phyloP scores from a whole-genome alignment of 1,284 basidiomycete genomes.

The Trametes polyzona region DNA sequence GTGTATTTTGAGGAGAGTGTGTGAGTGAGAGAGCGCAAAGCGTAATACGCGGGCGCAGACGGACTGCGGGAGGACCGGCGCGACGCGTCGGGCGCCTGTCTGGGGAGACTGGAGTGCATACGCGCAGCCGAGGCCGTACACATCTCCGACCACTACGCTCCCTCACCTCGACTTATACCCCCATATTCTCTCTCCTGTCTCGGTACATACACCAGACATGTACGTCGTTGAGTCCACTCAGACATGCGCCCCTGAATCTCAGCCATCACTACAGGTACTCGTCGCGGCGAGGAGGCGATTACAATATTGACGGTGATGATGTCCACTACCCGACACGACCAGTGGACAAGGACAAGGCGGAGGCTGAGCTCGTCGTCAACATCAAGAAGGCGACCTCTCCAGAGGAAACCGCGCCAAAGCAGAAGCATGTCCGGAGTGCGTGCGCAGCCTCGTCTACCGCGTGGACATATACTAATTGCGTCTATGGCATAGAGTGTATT shows the following conservation, averaged over 20 bases:
- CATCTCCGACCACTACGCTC: not conserved
- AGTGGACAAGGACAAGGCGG: constrained; percentile 96
- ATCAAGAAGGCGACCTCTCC: constrained; percentile 97
- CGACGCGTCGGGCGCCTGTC: constrained; percentile 10
- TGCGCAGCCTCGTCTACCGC: constrained; percentile 24
- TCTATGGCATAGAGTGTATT: constrained; percentile 77
- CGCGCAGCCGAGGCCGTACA: constrained; percentile 9
- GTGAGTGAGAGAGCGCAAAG: not conserved
- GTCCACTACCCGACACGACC: constrained; percentile 93
- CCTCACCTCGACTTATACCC: constrained; percentile 8
- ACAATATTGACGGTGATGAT: constrained; percentile 75
- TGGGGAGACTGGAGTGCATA: not conserved
- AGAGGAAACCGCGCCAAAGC: constrained; percentile 92
- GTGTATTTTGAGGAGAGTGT: not conserved
- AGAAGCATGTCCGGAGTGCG: constrained; percentile 96
- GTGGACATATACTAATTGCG: not conserved
- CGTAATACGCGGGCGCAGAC: not conserved
- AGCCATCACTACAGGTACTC: constrained; percentile 33
- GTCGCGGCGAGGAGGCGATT: constrained; percentile 43
- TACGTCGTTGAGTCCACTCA: not conserved
- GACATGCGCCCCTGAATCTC: not conserved
- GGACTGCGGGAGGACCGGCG: not conserved
- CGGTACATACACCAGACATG: constrained; percentile 6
- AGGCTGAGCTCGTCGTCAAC: constrained; percentile 87
- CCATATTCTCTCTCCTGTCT: not conserved